Conservation (phyloP, 768 basidiomycete genomes). For the Mycena vitilis region DNA sequence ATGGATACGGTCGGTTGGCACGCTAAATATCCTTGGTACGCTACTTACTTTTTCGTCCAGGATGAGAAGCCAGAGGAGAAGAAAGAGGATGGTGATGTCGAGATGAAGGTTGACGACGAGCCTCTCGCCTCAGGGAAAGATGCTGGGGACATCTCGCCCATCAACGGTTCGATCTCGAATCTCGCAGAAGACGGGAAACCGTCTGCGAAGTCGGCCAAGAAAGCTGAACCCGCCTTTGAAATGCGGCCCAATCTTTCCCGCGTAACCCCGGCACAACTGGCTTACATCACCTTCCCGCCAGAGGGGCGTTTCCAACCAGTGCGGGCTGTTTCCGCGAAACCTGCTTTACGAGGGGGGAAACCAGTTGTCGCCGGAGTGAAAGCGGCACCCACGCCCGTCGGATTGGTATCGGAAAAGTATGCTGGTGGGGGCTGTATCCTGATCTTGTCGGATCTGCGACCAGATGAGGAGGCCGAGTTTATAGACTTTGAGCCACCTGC, state of each 20-base stretch:
- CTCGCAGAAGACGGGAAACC: slow-evolving; percentile 57
- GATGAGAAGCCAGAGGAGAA: slow-evolving; percentile 66
- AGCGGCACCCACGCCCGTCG: slow-evolving; percentile 43
- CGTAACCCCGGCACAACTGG: slow-evolving; percentile 89
- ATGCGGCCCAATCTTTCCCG: slow-evolving; percentile 88
- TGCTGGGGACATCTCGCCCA: slow-evolving; percentile 65
- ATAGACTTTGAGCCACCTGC: slow-evolving; percentile 65
- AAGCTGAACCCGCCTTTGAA: slow-evolving; percentile 82
- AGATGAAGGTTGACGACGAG: slow-evolving; percentile 81
- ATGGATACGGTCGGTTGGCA: slow-evolving; percentile 80
- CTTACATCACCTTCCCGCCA: slow-evolving; percentile 84
- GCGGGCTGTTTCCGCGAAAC: slow-evolving; percentile 74
- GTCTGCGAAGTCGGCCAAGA: slow-evolving; percentile 63
- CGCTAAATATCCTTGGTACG: too few species aligned
- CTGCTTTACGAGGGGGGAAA: slow-evolving; percentile 51
- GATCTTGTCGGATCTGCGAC: slow-evolving; percentile 79
- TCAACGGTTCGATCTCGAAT: slow-evolving; percentile 64
- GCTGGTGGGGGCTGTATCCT: slow-evolving; percentile 91
- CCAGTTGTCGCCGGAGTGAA: slow-evolving; percentile 42
- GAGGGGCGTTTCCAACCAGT: slow-evolving; percentile 91
- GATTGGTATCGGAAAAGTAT: slow-evolving; percentile 65
- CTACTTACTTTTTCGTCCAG: slow-evolving; percentile 43
- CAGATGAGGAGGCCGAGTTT: slow-evolving; percentile 79
- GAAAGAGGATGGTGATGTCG: slow-evolving; percentile 73
- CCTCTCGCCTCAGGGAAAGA: slow-evolving; percentile 53